These are phyloP conservation scores for Malus orientalis DNA, from an alignment of 306 rosid genomes.

Conservation along the genomic window DNA sequence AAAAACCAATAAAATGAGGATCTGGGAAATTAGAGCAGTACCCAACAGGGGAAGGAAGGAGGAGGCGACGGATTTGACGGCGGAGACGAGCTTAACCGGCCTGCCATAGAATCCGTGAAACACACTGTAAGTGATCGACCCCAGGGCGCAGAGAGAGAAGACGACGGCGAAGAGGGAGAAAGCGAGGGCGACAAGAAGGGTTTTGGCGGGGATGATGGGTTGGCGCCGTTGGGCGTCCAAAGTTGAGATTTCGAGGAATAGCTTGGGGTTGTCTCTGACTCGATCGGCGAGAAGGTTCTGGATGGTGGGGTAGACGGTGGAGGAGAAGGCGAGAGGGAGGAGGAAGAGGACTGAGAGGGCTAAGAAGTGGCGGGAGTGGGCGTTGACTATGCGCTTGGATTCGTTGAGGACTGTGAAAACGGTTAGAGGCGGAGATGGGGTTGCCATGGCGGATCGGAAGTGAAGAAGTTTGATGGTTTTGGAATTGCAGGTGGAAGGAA, in stretches of 20 bases:
- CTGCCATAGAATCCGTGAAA: slow-evolving; percentile 41
- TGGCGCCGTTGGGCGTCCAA: background rate
- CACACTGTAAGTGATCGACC: slow-evolving; percentile 46
- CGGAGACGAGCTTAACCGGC: slow-evolving; percentile 36
- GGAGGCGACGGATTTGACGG: slow-evolving; percentile 30
- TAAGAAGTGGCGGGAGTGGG: slow-evolving; percentile 48
- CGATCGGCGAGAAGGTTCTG: slow-evolving; percentile 24
- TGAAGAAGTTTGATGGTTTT: background rate
- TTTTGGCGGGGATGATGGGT: background rate
- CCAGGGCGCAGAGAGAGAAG: slow-evolving; percentile 33
- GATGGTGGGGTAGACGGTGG: slow-evolving; percentile 30
- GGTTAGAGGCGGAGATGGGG: slow-evolving; percentile 6
- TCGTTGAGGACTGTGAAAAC: slow-evolving; percentile 22
- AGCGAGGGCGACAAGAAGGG: slow-evolving; percentile 7
- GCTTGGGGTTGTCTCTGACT: background rate
- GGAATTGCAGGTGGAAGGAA: background rate
- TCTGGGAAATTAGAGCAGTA: slow-evolving; percentile 18
- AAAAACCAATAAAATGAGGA: background rate
- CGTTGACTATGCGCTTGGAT: slow-evolving; percentile 37
- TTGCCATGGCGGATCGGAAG: slow-evolving; percentile 10
- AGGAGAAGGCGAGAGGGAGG: slow-evolving; percentile 44
- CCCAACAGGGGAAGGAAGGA: slow-evolving; percentile 40
- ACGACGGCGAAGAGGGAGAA: slow-evolving; percentile 15
- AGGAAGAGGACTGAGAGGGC: slow-evolving; percentile 55
- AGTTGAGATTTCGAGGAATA: background rate